A percentile compares a stretch with the other conserved stretches of the same genome.
These are phyloP conservation scores for Blastomyces emzantsi DNA, from an alignment of 2,329 filamentous ascomycete species.

Conservation along the genomic window DNA sequence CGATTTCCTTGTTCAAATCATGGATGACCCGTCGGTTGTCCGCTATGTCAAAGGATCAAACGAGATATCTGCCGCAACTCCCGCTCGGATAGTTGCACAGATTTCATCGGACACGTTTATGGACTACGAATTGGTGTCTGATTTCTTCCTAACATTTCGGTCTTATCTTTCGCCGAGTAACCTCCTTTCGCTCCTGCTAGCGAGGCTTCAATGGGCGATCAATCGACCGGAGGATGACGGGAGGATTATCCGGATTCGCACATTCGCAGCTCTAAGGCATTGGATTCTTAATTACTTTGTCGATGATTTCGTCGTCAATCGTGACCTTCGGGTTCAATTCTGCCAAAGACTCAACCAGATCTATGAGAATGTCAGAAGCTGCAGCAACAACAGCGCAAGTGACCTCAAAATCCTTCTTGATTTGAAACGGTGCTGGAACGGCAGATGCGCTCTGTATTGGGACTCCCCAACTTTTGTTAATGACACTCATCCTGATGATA, in stretches of 20 bases:
- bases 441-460: constrained; percentile 86
- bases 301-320: constrained; percentile 80
- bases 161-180: constrained; percentile 70
- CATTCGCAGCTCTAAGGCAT: constrained; percentile 89
- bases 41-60: constrained; percentile 63
- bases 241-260: constrained; percentile 87
- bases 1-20: constrained; percentile 68
- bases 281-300: constrained; percentile 98
- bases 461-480: constrained; percentile 59
- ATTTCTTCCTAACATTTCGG: constrained; percentile 95
- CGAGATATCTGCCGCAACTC: constrained; percentile 80
- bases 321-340: constrained; percentile 64
- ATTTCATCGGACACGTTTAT: constrained; percentile 94
- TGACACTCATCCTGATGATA: constrained; percentile 52
- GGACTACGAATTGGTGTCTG: constrained; percentile 92
- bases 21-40: constrained; percentile 73
- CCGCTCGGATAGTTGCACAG: constrained; percentile 83
- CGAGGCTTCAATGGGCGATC: constrained; percentile 79
- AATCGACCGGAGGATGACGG: constrained; percentile 71
- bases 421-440: constrained; percentile 94
- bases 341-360: constrained; percentile 68
- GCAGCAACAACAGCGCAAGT: constrained; percentile 47
- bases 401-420: constrained; percentile 84
- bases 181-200: constrained; percentile 73
- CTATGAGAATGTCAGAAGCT: constrained; percentile 44